phyloP scores from a whole-genome alignment of 352 stramenopile genomes.

The Phytophthora europaea region DNA sequence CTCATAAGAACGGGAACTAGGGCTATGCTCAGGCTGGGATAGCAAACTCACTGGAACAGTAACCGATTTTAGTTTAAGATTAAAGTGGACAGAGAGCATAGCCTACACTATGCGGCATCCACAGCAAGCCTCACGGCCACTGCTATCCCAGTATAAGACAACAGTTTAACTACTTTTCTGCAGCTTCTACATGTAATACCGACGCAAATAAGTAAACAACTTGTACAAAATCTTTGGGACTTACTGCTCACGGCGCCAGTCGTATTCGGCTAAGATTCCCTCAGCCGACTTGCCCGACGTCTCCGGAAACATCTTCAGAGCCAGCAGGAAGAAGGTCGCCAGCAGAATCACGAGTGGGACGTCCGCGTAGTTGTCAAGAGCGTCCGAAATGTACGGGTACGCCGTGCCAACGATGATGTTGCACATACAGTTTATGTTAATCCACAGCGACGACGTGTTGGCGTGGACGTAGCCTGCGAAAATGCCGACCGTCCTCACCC shows the following conservation, averaged over 20 bases:
- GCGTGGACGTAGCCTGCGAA: neutral
- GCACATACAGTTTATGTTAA: constrained; percentile 54
- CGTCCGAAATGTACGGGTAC: constrained; percentile 59
- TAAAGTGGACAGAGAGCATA: too few species aligned
- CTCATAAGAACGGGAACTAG: too few species aligned
- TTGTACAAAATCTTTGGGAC: too few species aligned
- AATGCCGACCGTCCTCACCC: neutral
- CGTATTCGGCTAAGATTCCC: constrained; percentile 55
- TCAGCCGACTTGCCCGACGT: constrained; percentile 59
- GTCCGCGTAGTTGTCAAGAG: constrained; percentile 44
- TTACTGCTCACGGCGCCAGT: constrained; percentile 21
- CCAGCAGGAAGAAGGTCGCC: constrained; percentile 46
- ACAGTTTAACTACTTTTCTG: too few species aligned
- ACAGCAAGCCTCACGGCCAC: too few species aligned
- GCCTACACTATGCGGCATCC: too few species aligned
- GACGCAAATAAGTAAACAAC: too few species aligned
- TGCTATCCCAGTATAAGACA: too few species aligned
- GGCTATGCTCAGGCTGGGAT: too few species aligned
- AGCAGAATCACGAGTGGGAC: constrained; percentile 55
- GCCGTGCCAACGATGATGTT: constrained; percentile 60
- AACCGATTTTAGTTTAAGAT: too few species aligned
- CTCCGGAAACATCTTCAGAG: constrained; percentile 49
- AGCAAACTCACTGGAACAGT: too few species aligned
- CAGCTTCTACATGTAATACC: too few species aligned
- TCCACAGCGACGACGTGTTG: constrained; percentile 15